Conservation (phyloP, 2,329 filamentous ascomycete genomes). For the Gliomastix tumulicola region DNA sequence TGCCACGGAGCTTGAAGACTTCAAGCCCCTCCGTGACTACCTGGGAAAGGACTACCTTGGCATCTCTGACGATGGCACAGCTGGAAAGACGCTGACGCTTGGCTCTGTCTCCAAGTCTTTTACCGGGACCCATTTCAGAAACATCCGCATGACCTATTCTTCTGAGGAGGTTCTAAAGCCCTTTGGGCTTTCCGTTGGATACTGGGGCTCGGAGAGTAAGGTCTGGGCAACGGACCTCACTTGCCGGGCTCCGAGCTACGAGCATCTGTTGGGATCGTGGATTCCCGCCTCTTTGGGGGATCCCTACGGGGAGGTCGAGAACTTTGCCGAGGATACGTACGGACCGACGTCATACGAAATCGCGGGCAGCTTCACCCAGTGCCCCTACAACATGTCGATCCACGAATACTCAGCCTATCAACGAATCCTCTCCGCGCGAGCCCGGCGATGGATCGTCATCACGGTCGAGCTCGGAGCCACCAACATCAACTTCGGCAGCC, state of each 20-base stretch:
- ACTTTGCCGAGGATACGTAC: conserved; percentile 9
- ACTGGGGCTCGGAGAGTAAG: conserved; percentile 6
- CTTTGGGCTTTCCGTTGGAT: conserved; percentile 10
- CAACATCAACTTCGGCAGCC: conserved; percentile 52
- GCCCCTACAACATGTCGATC: conserved; percentile 34
- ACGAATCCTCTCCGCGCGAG: conserved; percentile 33
- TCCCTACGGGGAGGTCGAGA: conserved; percentile 5
- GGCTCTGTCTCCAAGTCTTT: too few species aligned
- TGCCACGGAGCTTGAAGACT: too few species aligned
- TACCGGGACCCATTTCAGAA: conserved; percentile 15
- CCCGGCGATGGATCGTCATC: conserved; percentile 41
- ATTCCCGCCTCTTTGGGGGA: conserved; percentile 8
- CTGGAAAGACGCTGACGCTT: too few species aligned
- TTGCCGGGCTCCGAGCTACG: conserved; percentile 5
- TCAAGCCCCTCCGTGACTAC: too few species aligned
- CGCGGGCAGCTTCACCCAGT: conserved; percentile 39
- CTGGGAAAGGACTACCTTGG: too few species aligned
- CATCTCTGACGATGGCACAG: conserved; percentile 12
- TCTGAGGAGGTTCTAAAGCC: conserved; percentile 6
- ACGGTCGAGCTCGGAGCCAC: conserved; percentile 42
- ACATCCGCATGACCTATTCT: conserved; percentile 8
- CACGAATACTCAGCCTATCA: conserved; percentile 50
- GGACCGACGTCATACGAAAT: conserved; percentile 47
- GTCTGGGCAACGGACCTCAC: conserved; percentile 10
- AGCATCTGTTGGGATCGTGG: conserved; percentile 14